Conservation (phyloP, 345 rosid species). For the Microcos paniculata region DNA sequence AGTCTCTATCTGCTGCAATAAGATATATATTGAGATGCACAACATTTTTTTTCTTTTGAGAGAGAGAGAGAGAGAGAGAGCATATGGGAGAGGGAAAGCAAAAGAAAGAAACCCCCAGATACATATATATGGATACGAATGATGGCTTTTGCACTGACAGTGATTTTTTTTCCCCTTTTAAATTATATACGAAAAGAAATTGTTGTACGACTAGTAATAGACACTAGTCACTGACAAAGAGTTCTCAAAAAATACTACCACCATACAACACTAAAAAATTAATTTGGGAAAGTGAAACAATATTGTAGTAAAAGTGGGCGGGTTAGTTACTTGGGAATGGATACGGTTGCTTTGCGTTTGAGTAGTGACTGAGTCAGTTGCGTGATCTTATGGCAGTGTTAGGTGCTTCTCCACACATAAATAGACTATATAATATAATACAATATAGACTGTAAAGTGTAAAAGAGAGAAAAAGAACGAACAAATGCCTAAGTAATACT, state of each 20-base stretch:
- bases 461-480: too few relatives aligned
- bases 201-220: neutral
- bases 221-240: constrained; percentile 15
- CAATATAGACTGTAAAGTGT: neutral
- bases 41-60: neutral
- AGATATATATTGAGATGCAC: constrained; percentile 13
- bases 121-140: neutral
- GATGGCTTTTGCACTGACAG: constrained; percentile 18
- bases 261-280: too few relatives aligned
- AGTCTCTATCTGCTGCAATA: neutral
- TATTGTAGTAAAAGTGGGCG: neutral
- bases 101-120: constrained; percentile 6
- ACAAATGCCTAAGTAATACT: too few relatives aligned
- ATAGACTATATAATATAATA: neutral
- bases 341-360: constrained; percentile 17
- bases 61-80: neutral
- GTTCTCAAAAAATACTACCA: too few relatives aligned
- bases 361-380: too few relatives aligned
- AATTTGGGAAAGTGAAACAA: too few relatives aligned
- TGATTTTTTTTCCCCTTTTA: neutral
- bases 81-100: neutral
- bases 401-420: too few relatives aligned
- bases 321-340: constrained; percentile 22
- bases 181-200: neutral
- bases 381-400: constrained; percentile 40